Evolutionary conservation across 495 filamentous ascomycete species (phyloP).

Genomic region (Aspergillus mulundensis): DNA sequence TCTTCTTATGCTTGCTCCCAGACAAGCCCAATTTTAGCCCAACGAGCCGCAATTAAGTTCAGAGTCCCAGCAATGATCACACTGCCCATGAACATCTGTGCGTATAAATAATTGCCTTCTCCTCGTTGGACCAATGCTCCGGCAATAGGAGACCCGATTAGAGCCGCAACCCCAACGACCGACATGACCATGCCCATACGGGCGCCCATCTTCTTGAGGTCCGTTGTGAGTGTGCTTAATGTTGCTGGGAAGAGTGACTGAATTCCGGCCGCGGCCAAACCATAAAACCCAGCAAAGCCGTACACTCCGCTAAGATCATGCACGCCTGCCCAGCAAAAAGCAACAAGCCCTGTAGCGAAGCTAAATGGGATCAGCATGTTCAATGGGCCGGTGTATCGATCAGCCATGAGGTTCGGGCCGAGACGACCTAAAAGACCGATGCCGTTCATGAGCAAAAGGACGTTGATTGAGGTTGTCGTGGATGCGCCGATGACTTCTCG

Average conservation of each 20-base stretch:
- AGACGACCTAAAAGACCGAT: slow-evolving; percentile 61
- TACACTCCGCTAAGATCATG: slow-evolving; percentile 47
- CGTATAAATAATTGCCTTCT: slow-evolving; percentile 51
- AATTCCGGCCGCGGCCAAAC: slow-evolving; percentile 60
- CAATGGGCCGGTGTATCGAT: slow-evolving; percentile 58
- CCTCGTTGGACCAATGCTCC: slow-evolving; percentile 54
- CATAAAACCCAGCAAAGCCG: slow-evolving; percentile 58
- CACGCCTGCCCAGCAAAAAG: slow-evolving; percentile 63
- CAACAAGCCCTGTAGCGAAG: slow-evolving; percentile 46
- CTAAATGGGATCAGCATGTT: slow-evolving; percentile 58
- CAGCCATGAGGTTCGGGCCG: slow-evolving; percentile 60
- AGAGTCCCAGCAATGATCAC: slow-evolving; percentile 46
- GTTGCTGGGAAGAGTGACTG: slow-evolving; percentile 63
- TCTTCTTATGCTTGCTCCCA: slow-evolving; percentile 24
- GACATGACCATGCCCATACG: slow-evolving; percentile 79
- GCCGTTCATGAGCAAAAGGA: slow-evolving; percentile 72
- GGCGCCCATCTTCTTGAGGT: slow-evolving; percentile 64
- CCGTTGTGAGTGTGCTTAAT: slow-evolving; percentile 57
- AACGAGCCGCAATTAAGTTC: slow-evolving; percentile 44
- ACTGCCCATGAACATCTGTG: slow-evolving; percentile 52
- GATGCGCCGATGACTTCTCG: slow-evolving; percentile 54
- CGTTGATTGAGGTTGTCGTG: slow-evolving; percentile 52
- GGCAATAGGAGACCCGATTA: slow-evolving; percentile 73
- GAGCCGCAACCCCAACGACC: slow-evolving; percentile 65
- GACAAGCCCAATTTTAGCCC: slow-evolving; percentile 35